Conservation (phyloP, 441 rosid species). For the Lepidium campestre region DNA sequence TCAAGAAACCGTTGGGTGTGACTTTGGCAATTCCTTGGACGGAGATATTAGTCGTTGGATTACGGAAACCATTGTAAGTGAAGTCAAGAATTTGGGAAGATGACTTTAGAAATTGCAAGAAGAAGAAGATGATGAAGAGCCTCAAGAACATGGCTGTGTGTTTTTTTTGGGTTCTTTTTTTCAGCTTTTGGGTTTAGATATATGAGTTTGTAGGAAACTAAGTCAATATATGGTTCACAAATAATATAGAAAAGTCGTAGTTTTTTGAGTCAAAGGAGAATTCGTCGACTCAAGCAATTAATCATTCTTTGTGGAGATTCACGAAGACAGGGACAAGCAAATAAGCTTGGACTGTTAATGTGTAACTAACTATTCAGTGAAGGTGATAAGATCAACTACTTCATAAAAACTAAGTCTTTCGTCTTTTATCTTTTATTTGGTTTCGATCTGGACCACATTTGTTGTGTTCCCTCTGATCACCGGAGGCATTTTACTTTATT, state of each 20-base stretch:
- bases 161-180: not conserved
- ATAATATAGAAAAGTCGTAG: not conserved
- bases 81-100: not conserved
- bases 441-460: too few relatives aligned
- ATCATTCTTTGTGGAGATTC: not conserved
- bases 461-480: not conserved
- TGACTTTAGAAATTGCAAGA: not conserved
- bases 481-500: not conserved
- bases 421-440: too few relatives aligned
- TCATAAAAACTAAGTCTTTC: too few relatives aligned
- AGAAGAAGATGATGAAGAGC: not conserved
- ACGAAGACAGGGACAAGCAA: not conserved
- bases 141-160: not conserved
- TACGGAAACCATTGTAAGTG: conserved; percentile 7
- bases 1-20: conserved; percentile 37
- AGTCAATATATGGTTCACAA: not conserved
- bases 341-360: too few relatives aligned
- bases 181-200: not conserved
- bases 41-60: conserved; percentile 22
- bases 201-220: not conserved
- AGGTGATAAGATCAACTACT: too few relatives aligned
- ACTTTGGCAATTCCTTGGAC: conserved; percentile 40
- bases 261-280: not conserved
- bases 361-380: too few relatives aligned
- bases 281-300: not conserved